Conservation (phyloP, 164 flowering plant species). For the Cinnamomum micranthum region DNA sequence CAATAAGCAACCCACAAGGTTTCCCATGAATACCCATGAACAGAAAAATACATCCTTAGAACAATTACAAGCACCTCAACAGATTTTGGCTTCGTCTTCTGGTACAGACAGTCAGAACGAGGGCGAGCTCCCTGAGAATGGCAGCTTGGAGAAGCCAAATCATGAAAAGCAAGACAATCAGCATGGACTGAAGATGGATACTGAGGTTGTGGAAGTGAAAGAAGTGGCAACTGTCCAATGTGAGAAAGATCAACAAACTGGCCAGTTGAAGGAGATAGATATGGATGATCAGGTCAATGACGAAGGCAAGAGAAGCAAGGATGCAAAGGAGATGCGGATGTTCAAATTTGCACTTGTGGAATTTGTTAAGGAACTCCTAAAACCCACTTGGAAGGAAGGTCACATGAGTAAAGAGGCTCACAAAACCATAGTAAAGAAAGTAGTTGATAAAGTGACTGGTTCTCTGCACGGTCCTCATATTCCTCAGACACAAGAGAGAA, state of each 20-base stretch:
- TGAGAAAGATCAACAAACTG: slow-evolving; percentile 23
- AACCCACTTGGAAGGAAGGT: slow-evolving; percentile 95
- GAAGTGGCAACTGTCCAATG: slow-evolving; percentile 8
- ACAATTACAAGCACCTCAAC: slow-evolving; percentile 10
- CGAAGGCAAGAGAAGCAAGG: slow-evolving; percentile 44
- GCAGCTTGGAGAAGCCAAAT: slow-evolving; percentile 11
- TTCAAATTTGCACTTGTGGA: slow-evolving; percentile 80
- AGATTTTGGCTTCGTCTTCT: slow-evolving; percentile 19
- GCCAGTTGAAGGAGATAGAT: slow-evolving; percentile 24
- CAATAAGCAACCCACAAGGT: slow-evolving; percentile 7
- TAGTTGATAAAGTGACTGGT: slow-evolving; percentile 72
- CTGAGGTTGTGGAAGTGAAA: slow-evolving; percentile 4
- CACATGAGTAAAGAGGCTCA: slow-evolving; percentile 77
- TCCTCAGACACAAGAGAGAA: slow-evolving; percentile 77
- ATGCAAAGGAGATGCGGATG: slow-evolving; percentile 48
- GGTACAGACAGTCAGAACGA: slow-evolving; percentile 8
- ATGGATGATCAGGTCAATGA: slow-evolving; percentile 24
- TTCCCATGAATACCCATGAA: slow-evolving; percentile 11
- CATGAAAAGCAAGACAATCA: slow-evolving; percentile 8
- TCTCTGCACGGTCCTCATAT: slow-evolving; percentile 50
- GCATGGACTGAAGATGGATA: slow-evolving; percentile 13
- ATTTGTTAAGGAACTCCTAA: slow-evolving; percentile 76
- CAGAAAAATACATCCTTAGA: slow-evolving; percentile 12
- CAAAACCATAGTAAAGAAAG: slow-evolving; percentile 88
- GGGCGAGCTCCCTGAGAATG: slow-evolving; percentile 6